Percentiles rank a stretch among this genome's conserved stretches.
phyloP scores from a whole-genome alignment of 805 yeast species.

The Yarrowia osloensis region DNA sequence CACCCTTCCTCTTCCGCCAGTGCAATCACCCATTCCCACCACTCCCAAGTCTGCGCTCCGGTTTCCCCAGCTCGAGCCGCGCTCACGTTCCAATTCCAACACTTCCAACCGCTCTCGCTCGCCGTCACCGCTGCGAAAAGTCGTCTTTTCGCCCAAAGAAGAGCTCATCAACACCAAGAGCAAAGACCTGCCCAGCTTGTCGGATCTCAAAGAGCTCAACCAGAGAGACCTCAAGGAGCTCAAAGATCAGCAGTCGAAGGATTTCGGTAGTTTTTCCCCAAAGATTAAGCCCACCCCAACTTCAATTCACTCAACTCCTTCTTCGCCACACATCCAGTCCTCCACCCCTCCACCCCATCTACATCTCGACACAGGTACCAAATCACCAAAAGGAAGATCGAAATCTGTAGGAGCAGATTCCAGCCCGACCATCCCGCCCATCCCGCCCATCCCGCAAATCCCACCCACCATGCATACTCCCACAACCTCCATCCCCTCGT shows the following conservation, averaged over 20 bases:
- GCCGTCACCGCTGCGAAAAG: constrained; percentile 14
- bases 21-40: constrained; percentile 1
- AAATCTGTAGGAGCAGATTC: constrained; percentile 3
- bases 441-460: background rate
- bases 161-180: background rate
- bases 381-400: background rate
- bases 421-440: background rate
- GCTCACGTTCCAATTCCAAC: constrained; percentile 16
- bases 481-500: background rate
- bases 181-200: background rate
- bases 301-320: background rate
- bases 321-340: background rate
- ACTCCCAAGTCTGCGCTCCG: constrained; percentile 20
- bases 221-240: background rate
- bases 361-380: background rate
- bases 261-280: background rate
- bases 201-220: background rate
- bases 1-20: background rate
- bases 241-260: background rate
- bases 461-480: background rate
- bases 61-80: constrained; percentile 17
- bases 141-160: constrained; percentile 14
- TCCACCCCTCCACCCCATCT: background rate
- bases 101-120: constrained; percentile 9
- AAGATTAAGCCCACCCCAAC: too few species aligned